Evolutionary conservation across 257 asterid genomes (phyloP).

Genomic region (Solanum corneliomulleri): DNA sequence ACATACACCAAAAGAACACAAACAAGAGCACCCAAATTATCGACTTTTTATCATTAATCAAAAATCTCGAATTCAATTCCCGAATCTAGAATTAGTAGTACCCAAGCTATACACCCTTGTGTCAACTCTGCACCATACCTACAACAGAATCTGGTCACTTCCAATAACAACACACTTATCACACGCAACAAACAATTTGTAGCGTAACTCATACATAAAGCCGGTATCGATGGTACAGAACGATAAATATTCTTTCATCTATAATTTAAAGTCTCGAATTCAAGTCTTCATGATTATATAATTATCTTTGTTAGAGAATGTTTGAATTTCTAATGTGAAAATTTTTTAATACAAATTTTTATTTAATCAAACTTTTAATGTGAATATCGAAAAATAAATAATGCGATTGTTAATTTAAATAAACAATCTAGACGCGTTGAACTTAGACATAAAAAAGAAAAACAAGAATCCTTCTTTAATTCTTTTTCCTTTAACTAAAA

Average conservation of each 20-base stretch:
- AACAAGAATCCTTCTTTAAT: background rate
- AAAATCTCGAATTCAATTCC: rapidly evolving
- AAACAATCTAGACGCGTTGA: background rate
- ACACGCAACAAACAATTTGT: background rate
- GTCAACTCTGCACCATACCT: background rate
- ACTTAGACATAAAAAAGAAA: background rate
- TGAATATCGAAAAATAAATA: background rate
- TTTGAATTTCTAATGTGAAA: rapidly evolving
- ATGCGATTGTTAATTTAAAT: background rate
- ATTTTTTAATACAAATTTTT: rapidly evolving
- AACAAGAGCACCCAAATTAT: background rate
- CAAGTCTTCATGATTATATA: too few species aligned
- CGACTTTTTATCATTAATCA: too few species aligned
- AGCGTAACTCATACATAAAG: background rate
- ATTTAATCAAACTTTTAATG: rapidly evolving
- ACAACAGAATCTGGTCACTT: background rate
- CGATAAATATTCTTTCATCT: rapidly evolving
- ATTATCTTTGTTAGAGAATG: rapidly evolving
- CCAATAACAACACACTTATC: background rate
- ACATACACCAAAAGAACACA: background rate
- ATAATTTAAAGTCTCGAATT: too few species aligned
- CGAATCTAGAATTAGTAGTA: background rate
- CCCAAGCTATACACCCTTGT: background rate
- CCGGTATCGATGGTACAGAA: background rate
- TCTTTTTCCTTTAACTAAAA: background rate